Evolutionary conservation across 1,284 basidiomycete genomes (phyloP).

Genomic region (Pascua guehoae): DNA sequence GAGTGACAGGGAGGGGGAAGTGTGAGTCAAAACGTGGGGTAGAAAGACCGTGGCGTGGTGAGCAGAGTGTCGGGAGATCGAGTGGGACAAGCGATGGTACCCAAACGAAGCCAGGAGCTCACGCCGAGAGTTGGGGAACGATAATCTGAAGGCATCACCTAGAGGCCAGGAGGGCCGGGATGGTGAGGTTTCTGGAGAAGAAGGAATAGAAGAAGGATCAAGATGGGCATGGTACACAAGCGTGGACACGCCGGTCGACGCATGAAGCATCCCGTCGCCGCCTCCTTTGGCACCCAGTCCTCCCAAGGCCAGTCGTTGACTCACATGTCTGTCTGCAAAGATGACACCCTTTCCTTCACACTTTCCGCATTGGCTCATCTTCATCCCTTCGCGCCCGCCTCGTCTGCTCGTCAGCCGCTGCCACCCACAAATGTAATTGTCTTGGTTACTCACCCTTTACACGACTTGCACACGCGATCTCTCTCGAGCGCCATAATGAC

Average conservation of each 20-base stretch:
- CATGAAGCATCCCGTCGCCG: too few relatives aligned
- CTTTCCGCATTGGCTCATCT: conserved; percentile 71
- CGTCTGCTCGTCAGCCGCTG: conserved; percentile 10
- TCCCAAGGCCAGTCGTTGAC: conserved; percentile 8
- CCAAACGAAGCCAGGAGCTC: background rate
- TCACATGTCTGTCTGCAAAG: conserved; percentile 45
- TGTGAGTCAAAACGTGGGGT: too few relatives aligned
- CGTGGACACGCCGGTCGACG: too few relatives aligned
- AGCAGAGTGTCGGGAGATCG: too few relatives aligned
- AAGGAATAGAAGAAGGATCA: too few relatives aligned
- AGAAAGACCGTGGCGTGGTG: too few relatives aligned
- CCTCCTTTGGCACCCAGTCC: too few relatives aligned
- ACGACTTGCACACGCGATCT: conserved; percentile 71
- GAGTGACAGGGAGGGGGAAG: too few relatives aligned
- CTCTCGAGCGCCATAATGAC: conserved; percentile 88
- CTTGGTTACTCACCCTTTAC: conserved; percentile 62
- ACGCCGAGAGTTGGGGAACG: background rate
- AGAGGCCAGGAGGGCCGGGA: too few relatives aligned
- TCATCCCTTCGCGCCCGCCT: conserved; percentile 55
- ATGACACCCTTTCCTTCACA: conserved; percentile 68
- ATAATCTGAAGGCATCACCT: background rate
- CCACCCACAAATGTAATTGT: background rate
- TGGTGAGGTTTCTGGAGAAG: too few relatives aligned
- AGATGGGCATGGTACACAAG: too few relatives aligned
- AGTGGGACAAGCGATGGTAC: too few relatives aligned